Evolutionary conservation across 495 filamentous ascomycete genomes (phyloP).

Genomic region (Hyaloscypha variabilis): DNA sequence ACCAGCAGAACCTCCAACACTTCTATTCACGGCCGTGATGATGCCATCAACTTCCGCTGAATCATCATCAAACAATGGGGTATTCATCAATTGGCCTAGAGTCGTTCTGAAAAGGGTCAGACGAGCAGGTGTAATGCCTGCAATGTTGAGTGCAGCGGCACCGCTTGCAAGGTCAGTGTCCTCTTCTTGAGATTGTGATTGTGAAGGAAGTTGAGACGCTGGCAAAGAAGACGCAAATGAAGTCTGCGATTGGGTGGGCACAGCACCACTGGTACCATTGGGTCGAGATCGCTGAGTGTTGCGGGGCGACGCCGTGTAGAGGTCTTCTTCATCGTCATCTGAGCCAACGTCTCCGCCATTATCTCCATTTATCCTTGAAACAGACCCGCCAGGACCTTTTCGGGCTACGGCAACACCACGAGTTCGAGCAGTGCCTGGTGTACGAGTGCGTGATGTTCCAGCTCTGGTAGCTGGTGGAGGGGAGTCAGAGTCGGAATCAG

Average conservation of each 20-base stretch:
- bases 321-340: constrained; percentile 57
- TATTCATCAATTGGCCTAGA: constrained; percentile 79
- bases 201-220: constrained; percentile 60
- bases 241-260: constrained; percentile 58
- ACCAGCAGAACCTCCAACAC: constrained; percentile 52
- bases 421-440: constrained; percentile 30
- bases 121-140: constrained; percentile 57
- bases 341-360: constrained; percentile 38
- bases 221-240: constrained; percentile 68
- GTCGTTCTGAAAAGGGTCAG: constrained; percentile 74
- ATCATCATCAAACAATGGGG: constrained; percentile 78
- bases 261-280: constrained; percentile 33
- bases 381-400: constrained; percentile 12
- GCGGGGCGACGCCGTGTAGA: constrained; percentile 60
- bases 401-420: constrained; percentile 12
- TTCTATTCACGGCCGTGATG: constrained; percentile 77
- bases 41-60: constrained; percentile 73
- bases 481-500: constrained; percentile 34
- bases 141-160: constrained; percentile 27
- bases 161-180: constrained; percentile 25
- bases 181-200: constrained; percentile 43
- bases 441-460: constrained; percentile 23
- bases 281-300: constrained; percentile 44
- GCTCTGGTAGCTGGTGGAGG: constrained; percentile 31
- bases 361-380: constrained; percentile 23